These are phyloP conservation scores for Symbiotaphrina buchneri DNA, from an alignment of 495 filamentous ascomycete genomes.

Conservation along the genomic window DNA sequence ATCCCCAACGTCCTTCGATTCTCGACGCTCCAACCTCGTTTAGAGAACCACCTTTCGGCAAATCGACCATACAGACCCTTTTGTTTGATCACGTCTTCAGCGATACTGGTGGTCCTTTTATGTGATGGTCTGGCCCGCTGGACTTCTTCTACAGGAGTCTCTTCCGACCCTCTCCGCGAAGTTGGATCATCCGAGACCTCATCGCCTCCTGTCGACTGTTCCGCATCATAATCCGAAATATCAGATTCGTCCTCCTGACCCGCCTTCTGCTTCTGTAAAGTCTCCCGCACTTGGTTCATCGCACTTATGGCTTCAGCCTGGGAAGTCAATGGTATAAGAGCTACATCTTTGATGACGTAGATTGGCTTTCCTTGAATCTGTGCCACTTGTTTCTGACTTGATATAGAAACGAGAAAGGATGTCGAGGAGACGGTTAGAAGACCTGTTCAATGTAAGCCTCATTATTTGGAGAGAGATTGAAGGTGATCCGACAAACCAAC, in stretches of 20 bases:
- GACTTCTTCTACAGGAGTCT: slow-evolving; percentile 7
- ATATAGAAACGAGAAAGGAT: slow-evolving; percentile 69
- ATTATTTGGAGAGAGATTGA: neutral
- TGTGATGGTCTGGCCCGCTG: no score
- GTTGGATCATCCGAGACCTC: slow-evolving; percentile 15
- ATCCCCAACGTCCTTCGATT: slow-evolving; percentile 32
- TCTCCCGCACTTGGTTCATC: slow-evolving; percentile 36
- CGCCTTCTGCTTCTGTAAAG: slow-evolving; percentile 16
- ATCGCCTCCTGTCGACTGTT: slow-evolving; percentile 6
- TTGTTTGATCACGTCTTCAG: slow-evolving; percentile 61
- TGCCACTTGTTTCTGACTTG: slow-evolving; percentile 67
- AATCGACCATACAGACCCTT: slow-evolving; percentile 70
- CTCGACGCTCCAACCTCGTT: slow-evolving; percentile 48
- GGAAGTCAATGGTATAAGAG: slow-evolving; percentile 66
- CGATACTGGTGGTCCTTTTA: slow-evolving; percentile 32
- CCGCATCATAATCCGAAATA: slow-evolving; percentile 9
- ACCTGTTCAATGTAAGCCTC: slow-evolving; percentile 20
- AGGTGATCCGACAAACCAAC: slow-evolving; percentile 35
- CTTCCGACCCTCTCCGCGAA: slow-evolving; percentile 7
- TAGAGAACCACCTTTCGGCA: slow-evolving; percentile 74
- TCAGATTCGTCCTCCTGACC: slow-evolving; percentile 14
- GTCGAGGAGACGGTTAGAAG: slow-evolving; percentile 47
- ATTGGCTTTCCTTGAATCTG: slow-evolving; percentile 60
- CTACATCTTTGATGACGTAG: slow-evolving; percentile 68
- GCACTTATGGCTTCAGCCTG: slow-evolving; percentile 47